A percentile compares a stretch with the other conserved stretches of the same genome.
These are phyloP conservation scores for Candida silvatica DNA, from an alignment of 805 yeast genomes.

Conservation along the genomic window DNA sequence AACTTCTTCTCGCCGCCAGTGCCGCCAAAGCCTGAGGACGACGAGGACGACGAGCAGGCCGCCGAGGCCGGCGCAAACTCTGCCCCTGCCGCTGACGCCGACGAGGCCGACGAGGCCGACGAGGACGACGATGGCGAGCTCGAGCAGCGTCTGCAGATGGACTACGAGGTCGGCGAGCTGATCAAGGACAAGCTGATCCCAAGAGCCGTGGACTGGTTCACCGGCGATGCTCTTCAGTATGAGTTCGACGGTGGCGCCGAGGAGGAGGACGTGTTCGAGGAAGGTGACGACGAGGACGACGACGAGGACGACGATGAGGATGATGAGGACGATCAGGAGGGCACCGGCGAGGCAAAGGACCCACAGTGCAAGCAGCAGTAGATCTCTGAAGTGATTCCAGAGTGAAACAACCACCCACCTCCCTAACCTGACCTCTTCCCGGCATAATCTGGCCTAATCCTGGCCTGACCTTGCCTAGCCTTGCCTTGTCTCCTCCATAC, in stretches of 20 bases:
- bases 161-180: conserved; percentile 93
- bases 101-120: conserved; percentile 36
- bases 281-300: conserved; percentile 52
- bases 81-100: conserved; percentile 54
- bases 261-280: conserved; percentile 54
- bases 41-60: conserved; percentile 30
- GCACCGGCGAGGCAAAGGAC: conserved; percentile 45
- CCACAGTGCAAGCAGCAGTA: conserved; percentile 74
- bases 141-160: conserved; percentile 80
- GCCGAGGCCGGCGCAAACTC: conserved; percentile 52
- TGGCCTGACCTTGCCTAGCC: too few relatives aligned
- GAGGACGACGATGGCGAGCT: conserved; percentile 66
- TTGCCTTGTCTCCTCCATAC: too few relatives aligned
- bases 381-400: too few relatives aligned
- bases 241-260: conserved; percentile 45
- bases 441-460: too few relatives aligned
- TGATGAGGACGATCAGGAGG: conserved; percentile 53
- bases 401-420: too few relatives aligned
- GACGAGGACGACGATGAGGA: conserved; percentile 54
- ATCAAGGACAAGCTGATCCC: conserved; percentile 93
- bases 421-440: too few relatives aligned
- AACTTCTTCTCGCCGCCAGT: conserved; percentile 92
- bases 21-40: conserved; percentile 39
- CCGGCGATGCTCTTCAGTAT: conserved; percentile 90
- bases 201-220: conserved; percentile 97